These are phyloP conservation scores for Lachancea dasiensis DNA, from an alignment of 805 yeast genomes.

Conservation along the genomic window DNA sequence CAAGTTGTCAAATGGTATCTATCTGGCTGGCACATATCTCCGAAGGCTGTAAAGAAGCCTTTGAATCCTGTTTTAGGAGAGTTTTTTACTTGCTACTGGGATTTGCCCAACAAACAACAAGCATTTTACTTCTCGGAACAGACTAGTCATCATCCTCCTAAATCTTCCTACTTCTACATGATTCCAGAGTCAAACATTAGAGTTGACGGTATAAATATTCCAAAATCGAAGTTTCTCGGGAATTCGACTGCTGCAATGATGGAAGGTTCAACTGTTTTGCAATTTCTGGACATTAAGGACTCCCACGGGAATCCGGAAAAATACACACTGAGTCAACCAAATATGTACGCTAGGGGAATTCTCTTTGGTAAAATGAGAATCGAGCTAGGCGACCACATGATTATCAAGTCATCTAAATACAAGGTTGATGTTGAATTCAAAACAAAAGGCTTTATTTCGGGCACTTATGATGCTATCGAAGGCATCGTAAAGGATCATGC, in stretches of 20 bases:
- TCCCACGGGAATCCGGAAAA: constrained; percentile 49
- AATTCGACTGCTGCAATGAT: constrained; percentile 95
- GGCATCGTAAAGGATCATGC: constrained; percentile 57
- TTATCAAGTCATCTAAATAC: constrained; percentile 56
- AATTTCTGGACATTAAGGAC: constrained; percentile 55
- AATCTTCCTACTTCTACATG: constrained; percentile 85
- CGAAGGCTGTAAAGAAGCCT: constrained; percentile 97
- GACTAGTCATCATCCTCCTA: constrained; percentile 98
- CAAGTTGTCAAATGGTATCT: constrained; percentile 82
- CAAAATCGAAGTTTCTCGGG: constrained; percentile 84
- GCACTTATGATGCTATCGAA: constrained; percentile 83
- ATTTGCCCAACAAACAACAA: constrained; percentile 58
- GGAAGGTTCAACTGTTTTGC: constrained; percentile 80
- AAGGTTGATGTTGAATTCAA: constrained; percentile 87
- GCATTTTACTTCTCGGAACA: constrained; percentile 91
- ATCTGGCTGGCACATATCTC: constrained; percentile 97
- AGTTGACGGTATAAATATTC: constrained; percentile 84
- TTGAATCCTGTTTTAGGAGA: constrained; percentile 93
- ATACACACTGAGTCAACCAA: constrained; percentile 89
- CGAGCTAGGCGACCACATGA: constrained; percentile 89
- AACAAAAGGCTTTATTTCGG: constrained; percentile 89
- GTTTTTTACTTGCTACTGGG: constrained; percentile 89
- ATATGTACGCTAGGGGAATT: constrained; percentile 90
- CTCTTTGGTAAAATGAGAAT: constrained; percentile 83
- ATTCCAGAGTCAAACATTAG: constrained; percentile 76